These are phyloP conservation scores for Rauvolfia tetraphylla DNA, from an alignment of 257 asterid species.

Conservation along the genomic window DNA sequence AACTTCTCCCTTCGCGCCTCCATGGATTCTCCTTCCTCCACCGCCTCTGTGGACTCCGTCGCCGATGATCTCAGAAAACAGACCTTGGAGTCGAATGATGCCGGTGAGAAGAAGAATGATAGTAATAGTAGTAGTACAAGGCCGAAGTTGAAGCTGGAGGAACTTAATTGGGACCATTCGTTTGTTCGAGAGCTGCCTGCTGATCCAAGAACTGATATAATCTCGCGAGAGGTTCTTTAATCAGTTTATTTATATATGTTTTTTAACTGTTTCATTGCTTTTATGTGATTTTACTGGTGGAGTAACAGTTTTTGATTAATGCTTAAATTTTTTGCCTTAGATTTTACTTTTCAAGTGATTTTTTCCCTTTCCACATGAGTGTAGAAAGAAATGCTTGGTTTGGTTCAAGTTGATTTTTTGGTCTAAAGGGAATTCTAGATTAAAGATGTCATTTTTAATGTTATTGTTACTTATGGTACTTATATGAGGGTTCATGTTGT, in stretches of 20 bases:
- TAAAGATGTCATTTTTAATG: background rate
- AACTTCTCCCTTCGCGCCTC: constrained; percentile 19
- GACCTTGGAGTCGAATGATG: constrained; percentile 27
- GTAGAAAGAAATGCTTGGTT: background rate
- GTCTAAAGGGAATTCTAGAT: background rate
- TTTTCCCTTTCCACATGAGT: background rate
- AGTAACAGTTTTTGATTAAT: background rate
- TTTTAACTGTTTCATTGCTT: background rate
- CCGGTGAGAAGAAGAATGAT: constrained; percentile 5
- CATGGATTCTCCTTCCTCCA: constrained; percentile 54
- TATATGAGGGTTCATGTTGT: background rate
- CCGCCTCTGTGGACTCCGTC: constrained; percentile 59
- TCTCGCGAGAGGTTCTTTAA: constrained; percentile 66
- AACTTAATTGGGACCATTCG: constrained; percentile 81
- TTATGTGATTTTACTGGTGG: background rate
- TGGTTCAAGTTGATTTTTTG: background rate
- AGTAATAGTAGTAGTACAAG: constrained; percentile 12
- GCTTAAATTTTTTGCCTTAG: background rate
- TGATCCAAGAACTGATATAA: constrained; percentile 68
- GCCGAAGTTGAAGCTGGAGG: constrained; percentile 62
- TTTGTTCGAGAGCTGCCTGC: constrained; percentile 85
- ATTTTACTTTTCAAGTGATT: background rate
- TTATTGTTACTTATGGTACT: background rate
- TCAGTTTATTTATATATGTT: background rate
- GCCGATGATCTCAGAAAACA: constrained; percentile 62